Evolutionary conservation across 768 basidiomycete species (phyloP).

Genomic region (Psilocybe cyanescens): DNA sequence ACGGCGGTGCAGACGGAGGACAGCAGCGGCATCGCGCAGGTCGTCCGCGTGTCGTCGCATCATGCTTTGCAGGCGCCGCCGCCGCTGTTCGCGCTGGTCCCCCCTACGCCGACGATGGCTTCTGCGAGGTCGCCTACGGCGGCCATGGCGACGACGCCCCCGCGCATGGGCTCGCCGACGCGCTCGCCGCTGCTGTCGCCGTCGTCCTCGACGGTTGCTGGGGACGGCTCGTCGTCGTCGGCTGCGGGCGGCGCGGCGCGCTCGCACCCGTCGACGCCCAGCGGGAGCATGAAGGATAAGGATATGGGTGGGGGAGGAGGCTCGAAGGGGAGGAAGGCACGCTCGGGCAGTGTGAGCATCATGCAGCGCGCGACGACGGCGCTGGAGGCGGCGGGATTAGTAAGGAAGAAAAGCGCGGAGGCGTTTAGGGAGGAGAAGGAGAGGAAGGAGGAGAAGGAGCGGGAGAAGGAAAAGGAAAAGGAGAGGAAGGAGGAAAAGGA

Average conservation of each 20-base stretch:
- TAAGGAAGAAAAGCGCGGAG: slow-evolving; percentile 82
- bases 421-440: slow-evolving; percentile 69
- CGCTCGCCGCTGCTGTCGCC: slow-evolving; percentile 60
- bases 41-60: slow-evolving; percentile 11
- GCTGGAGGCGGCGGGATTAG: slow-evolving; percentile 82
- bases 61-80: slow-evolving; percentile 19
- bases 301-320: slow-evolving; percentile 48
- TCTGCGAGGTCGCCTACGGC: slow-evolving; percentile 33
- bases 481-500: slow-evolving; percentile 56
- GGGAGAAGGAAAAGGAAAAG: slow-evolving; percentile 80
- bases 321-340: slow-evolving; percentile 63
- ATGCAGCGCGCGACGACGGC: slow-evolving; percentile 95
- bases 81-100: slow-evolving; percentile 75
- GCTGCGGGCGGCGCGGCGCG: slow-evolving; percentile 23
- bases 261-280: slow-evolving; percentile 75
- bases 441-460: slow-evolving; percentile 66
- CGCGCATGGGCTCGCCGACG: slow-evolving; percentile 48
- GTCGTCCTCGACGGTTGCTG: slow-evolving; percentile 50
- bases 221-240: slow-evolving; percentile 44
- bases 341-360: slow-evolving; percentile 92
- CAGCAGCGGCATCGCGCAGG: neutral
- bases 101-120: slow-evolving; percentile 69
- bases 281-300: slow-evolving; percentile 60
- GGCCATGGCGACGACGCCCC: slow-evolving; percentile 44
- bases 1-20: slow-evolving; percentile 48